These are phyloP conservation scores for Fragilariopsis cylindrus DNA, from an alignment of 108 stramenopile genomes.

Conservation along the genomic window DNA sequence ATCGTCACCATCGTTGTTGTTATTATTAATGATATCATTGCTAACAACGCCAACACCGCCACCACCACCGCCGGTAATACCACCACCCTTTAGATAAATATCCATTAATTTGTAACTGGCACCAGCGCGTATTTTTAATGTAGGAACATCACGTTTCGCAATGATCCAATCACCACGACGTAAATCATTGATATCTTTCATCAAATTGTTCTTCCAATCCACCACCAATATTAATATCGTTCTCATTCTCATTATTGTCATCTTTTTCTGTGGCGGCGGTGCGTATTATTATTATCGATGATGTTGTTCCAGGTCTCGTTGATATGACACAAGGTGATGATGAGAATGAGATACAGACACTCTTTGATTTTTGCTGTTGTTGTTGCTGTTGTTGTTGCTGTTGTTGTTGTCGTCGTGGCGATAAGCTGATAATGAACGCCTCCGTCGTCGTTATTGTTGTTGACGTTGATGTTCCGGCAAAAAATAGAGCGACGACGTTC, in stretches of 20 bases:
- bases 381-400: constrained; percentile 1
- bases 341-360: not conserved
- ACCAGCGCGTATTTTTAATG: constrained; percentile 42
- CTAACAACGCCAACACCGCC: constrained; percentile 44
- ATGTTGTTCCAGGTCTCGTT: not conserved
- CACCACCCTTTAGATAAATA: constrained; percentile 48
- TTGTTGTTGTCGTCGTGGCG: not conserved
- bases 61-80: constrained; percentile 12
- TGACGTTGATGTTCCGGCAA: not conserved
- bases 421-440: not conserved
- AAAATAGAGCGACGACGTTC: no score
- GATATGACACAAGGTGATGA: not conserved
- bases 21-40: constrained; percentile 32
- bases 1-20: constrained; percentile 12
- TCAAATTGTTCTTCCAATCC: not conserved
- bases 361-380: not conserved
- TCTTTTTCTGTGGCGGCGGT: not conserved
- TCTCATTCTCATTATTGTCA: not conserved
- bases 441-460: not conserved
- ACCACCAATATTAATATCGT: not conserved
- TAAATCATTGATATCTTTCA: constrained; percentile 28
- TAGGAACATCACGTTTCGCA: constrained; percentile 45
- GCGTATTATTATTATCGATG: not conserved
- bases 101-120: constrained; percentile 48
- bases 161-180: constrained; percentile 47